Evolutionary conservation across 2,329 filamentous ascomycete species (phyloP).

Genomic region (Arthrinium phaeospermum): DNA sequence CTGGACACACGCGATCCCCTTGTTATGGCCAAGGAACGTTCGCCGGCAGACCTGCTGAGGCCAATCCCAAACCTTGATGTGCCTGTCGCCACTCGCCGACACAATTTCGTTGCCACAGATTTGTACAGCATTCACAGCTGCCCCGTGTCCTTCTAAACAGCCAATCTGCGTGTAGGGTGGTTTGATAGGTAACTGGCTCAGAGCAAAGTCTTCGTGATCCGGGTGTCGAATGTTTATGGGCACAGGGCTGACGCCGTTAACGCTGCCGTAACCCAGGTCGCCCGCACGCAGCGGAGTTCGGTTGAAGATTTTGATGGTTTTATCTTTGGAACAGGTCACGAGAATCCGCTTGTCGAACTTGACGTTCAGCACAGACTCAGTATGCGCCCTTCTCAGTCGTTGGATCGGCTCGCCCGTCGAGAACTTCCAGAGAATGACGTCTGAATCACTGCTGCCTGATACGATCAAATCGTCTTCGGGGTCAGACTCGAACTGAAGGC

Average conservation of each 20-base stretch:
- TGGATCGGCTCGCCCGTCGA: conserved; percentile 86
- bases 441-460: conserved; percentile 91
- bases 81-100: conserved; percentile 91
- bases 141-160: conserved; percentile 80
- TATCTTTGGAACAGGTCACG: conserved; percentile 97
- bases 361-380: conserved; percentile 91
- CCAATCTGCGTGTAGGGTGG: conserved; percentile 79
- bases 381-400: conserved; percentile 76
- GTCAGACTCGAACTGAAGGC: conserved; percentile 90
- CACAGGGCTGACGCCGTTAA: conserved; percentile 55
- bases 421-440: conserved; percentile 90
- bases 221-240: conserved; percentile 59
- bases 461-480: conserved; percentile 91
- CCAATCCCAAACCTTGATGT: conserved; percentile 95
- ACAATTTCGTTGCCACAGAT: conserved; percentile 86
- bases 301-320: conserved; percentile 96
- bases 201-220: conserved; percentile 52
- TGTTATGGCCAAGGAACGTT: conserved; percentile 85
- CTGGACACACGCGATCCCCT: conserved; percentile 97
- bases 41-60: conserved; percentile 75
- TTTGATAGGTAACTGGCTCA: conserved; percentile 56
- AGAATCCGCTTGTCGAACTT: conserved; percentile 90
- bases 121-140: conserved; percentile 96
- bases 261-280: conserved; percentile 59
- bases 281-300: conserved; percentile 69